Evolutionary conservation across 129 eudicot species (phyloP).

Genomic region (Flaveria linearis): DNA sequence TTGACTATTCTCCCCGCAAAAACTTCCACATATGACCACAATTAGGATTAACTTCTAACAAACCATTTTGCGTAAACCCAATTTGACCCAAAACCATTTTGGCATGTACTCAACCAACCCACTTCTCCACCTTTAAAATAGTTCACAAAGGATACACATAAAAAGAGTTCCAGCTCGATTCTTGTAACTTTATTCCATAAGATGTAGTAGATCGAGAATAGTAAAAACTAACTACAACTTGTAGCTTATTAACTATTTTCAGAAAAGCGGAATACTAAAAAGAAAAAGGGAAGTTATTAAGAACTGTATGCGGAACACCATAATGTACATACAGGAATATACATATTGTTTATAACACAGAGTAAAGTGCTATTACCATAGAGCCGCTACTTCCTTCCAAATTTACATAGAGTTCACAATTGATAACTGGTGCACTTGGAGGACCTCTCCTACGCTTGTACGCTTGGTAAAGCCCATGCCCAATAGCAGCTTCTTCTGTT

Average conservation of each 20-base stretch:
- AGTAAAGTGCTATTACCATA: constrained; percentile 40
- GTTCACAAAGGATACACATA: neutral
- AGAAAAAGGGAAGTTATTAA: neutral
- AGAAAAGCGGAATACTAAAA: neutral
- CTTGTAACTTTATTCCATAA: neutral
- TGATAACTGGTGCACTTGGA: constrained; percentile 48
- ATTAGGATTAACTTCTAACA: too few relatives aligned
- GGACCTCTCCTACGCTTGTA: constrained; percentile 61
- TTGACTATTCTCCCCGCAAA: too few relatives aligned
- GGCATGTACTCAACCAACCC: neutral
- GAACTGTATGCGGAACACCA: neutral
- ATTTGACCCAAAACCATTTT: neutral
- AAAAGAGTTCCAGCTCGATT: neutral
- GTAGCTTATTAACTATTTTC: constrained; percentile 7
- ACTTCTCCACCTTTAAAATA: neutral
- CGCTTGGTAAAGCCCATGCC: constrained; percentile 28
- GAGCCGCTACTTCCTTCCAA: constrained; percentile 55
- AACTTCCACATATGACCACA: too few relatives aligned
- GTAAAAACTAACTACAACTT: neutral
- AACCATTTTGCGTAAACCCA: neutral
- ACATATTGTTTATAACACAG: neutral
- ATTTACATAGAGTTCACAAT: constrained; percentile 52
- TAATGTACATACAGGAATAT: neutral
- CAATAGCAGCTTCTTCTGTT: constrained; percentile 45
- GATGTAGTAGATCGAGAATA: neutral